These are phyloP conservation scores for Verticillium zaregamsianum DNA, from an alignment of 2,329 filamentous ascomycete species.

Conservation along the genomic window DNA sequence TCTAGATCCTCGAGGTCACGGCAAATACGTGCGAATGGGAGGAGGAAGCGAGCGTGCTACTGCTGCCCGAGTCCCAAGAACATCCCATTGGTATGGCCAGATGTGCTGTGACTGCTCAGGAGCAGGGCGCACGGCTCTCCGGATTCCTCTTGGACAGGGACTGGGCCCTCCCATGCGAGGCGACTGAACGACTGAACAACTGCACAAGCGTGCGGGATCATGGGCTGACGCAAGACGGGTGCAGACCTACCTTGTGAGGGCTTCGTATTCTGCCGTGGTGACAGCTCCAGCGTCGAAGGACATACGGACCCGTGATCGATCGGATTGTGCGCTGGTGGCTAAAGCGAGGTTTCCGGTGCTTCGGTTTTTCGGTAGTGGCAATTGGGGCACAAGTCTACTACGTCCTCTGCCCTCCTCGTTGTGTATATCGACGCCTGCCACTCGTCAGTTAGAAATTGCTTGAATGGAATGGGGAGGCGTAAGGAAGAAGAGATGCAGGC, in stretches of 20 bases:
- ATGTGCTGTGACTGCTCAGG: too few species aligned
- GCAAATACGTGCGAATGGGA: too few species aligned
- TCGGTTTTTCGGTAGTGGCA: conserved; percentile 59
- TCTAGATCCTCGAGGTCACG: too few species aligned
- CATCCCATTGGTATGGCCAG: too few species aligned
- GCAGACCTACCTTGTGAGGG: conserved; percentile 62
- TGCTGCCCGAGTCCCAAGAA: too few species aligned
- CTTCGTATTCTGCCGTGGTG: conserved; percentile 58
- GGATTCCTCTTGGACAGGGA: too few species aligned
- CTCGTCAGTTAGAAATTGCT: conserved; percentile 15
- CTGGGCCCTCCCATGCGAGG: background rate
- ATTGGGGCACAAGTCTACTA: conserved; percentile 38
- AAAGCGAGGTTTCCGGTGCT: conserved; percentile 59
- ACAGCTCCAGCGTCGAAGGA: conserved; percentile 70
- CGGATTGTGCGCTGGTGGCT: conserved; percentile 38
- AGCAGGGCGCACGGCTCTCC: too few species aligned
- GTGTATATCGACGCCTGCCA: conserved; percentile 35
- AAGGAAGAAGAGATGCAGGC: background rate
- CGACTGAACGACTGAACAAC: background rate
- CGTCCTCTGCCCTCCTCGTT: conserved; percentile 37
- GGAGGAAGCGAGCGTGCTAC: too few species aligned
- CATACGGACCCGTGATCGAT: conserved; percentile 63
- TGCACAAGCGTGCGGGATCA: background rate
- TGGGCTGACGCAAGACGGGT: background rate
- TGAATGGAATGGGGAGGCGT: conserved; percentile 5